Evolutionary conservation across 2,329 filamentous ascomycete genomes (phyloP), one percentile per base, ranked within the genome.

Genomic region (Macroventuria anomochaeta): DNA sequence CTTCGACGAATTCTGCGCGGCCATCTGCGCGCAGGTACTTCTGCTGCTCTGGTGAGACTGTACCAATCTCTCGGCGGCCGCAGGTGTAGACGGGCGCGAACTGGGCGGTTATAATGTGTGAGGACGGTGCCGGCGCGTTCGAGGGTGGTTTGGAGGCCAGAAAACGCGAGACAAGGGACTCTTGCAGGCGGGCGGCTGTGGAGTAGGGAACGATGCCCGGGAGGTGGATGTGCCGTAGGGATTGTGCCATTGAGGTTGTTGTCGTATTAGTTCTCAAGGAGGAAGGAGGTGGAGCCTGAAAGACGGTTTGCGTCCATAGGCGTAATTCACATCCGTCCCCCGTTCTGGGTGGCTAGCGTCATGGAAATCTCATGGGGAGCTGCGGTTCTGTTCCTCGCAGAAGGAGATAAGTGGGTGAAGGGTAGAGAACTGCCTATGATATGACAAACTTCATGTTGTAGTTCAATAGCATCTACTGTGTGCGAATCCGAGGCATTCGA

Each of bases 41-140:
- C 2, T 77, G 73, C 62, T 88, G 83, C 1, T 66, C 61, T 0
- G 67, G 44, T 1, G 79, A 76, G 3, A 90, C 75, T 2, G 77
- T 72, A 59, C 74, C 64, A 71, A 79, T 65, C 68, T 97, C 92
- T 26, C 95, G 89, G 5, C 93, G 88, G 48, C 95, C 95, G 61
- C 93, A 89, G 12, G 93, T 97, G 76, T 95, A 97, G 39, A 92
- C 91, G 1, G 93, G 91, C 28, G 82, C 78, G 40, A 92, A 89
- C 47, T 90, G 87, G 75, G 96, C 95, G 59, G 91, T 92, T 58
- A 97, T 81, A 60, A 97, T 81, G 26, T 80, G 78, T 1, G 88
- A 88, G 7, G 82, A 74, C 1, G 88, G 88, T 10, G 82, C 74
- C 4, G 76, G 59, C 1, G 73, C 61, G 39, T 67, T 63, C 44